phyloP scores from a whole-genome alignment of 495 filamentous ascomycete species.

The Bombardia bombarda region DNA sequence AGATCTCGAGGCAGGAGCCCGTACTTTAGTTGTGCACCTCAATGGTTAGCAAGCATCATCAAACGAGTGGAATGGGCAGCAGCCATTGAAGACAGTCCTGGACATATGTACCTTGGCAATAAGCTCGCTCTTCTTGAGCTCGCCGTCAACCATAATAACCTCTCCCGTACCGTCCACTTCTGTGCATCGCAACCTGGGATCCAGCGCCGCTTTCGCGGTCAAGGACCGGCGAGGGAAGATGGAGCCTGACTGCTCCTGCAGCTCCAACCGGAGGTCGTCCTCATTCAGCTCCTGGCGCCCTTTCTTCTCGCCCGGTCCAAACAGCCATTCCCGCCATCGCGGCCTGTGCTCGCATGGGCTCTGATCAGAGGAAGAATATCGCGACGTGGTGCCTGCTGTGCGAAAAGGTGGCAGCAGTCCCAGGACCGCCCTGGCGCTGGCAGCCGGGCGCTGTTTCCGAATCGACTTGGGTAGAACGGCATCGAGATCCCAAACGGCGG shows the following conservation, averaged over 20 bases:
- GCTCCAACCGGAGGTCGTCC: constrained; percentile 44
- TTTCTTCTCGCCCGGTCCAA: constrained; percentile 32
- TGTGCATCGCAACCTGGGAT: constrained; percentile 80
- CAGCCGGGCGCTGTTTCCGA: constrained; percentile 9
- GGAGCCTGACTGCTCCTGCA: constrained; percentile 40
- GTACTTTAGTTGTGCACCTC: constrained; percentile 58
- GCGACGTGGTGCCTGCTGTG: constrained; percentile 9
- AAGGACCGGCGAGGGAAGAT: constrained; percentile 56
- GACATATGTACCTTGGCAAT: constrained; percentile 78
- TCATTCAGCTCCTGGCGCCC: constrained; percentile 29
- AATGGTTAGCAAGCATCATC: no score
- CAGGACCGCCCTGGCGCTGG: constrained; percentile 1
- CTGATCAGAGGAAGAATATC: constrained; percentile 28
- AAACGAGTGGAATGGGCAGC: neutral
- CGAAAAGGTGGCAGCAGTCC: neutral
- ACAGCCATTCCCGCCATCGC: constrained; percentile 51
- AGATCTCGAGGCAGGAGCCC: constrained; percentile 92
- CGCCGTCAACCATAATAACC: constrained; percentile 87
- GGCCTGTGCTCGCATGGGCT: constrained; percentile 32
- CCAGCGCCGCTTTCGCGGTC: constrained; percentile 64
- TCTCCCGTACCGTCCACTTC: constrained; percentile 92
- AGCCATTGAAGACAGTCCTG: constrained; percentile 12
- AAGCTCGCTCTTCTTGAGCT: constrained; percentile 93
- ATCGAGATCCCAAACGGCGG: constrained; percentile 36
- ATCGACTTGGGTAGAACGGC: constrained; percentile 31